Percentiles rank a stretch among this genome's conserved stretches.
phyloP scores from a whole-genome alignment of 2,329 filamentous ascomycete genomes.

The Leptographium wingfieldii region DNA sequence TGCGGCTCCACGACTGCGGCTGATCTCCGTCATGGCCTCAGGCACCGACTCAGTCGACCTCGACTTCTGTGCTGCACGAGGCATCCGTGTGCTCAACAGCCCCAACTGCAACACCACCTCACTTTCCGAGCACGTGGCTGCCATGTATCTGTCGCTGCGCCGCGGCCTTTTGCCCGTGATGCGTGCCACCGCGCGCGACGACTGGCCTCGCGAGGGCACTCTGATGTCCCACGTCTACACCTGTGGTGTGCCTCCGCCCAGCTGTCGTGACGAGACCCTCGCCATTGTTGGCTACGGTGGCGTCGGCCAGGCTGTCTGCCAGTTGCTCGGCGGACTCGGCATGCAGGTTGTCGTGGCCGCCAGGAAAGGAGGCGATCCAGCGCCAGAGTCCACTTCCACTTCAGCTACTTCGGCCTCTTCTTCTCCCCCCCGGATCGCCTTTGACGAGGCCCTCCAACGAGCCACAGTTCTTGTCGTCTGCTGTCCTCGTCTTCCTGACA shows the following conservation, averaged over 20 bases:
- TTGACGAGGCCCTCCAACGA: slow-evolving; percentile 15
- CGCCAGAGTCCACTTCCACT: neutral
- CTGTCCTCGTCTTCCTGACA: slow-evolving; percentile 19
- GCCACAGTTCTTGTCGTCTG: slow-evolving; percentile 20
- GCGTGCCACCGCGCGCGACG: slow-evolving; percentile 14
- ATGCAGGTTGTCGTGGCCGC: slow-evolving; percentile 19
- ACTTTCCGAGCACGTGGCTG: slow-evolving; percentile 17
- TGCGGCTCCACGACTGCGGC: slow-evolving; percentile 17
- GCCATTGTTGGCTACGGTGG: slow-evolving; percentile 24
- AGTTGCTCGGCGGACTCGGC: slow-evolving; percentile 16
- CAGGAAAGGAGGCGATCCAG: neutral
- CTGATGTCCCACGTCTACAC: slow-evolving; percentile 12
- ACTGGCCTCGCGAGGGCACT: slow-evolving; percentile 11
- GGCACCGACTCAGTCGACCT: slow-evolving; percentile 19
- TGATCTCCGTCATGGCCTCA: slow-evolving; percentile 17
- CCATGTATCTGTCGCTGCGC: slow-evolving; percentile 18
- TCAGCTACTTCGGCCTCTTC: neutral
- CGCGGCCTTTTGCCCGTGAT: slow-evolving; percentile 22
- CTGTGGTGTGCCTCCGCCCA: slow-evolving; percentile 10
- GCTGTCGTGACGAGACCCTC: slow-evolving; percentile 13
- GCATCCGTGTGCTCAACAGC: slow-evolving; percentile 20
- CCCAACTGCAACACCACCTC: slow-evolving; percentile 18
- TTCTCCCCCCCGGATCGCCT: slow-evolving; percentile 7
- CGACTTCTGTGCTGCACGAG: slow-evolving; percentile 12
- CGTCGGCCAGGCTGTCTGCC: slow-evolving; percentile 20